Conservation (phyloP, 768 basidiomycete genomes). For the Auricularia heimuer region DNA sequence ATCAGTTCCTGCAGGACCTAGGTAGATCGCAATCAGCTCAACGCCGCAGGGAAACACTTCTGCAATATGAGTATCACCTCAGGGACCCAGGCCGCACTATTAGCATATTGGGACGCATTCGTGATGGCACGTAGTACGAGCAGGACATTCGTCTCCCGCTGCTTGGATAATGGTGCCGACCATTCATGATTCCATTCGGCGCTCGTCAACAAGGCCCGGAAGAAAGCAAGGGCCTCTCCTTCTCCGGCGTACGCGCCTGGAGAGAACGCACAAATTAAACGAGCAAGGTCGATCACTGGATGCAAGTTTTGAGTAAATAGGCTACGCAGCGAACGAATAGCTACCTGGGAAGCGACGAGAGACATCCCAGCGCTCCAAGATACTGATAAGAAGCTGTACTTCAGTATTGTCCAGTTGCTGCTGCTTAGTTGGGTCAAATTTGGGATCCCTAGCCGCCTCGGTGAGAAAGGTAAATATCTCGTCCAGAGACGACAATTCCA, state of each 20-base stretch:
- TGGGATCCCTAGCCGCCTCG: slow-evolving; percentile 26
- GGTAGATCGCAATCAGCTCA: not conserved
- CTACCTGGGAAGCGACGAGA: slow-evolving; percentile 58
- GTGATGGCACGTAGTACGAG: slow-evolving; percentile 70
- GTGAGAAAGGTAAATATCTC: slow-evolving; percentile 54
- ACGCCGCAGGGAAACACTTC: too few species aligned
- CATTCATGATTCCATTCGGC: slow-evolving; percentile 55
- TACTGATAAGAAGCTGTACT: slow-evolving; percentile 36
- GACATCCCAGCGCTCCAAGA: slow-evolving; percentile 67
- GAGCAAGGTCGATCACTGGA: slow-evolving; percentile 70
- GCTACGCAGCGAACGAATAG: too few species aligned
- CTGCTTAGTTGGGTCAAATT: slow-evolving; percentile 23
- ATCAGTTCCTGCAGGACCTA: slow-evolving; percentile 50
- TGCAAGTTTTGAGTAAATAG: too few species aligned
- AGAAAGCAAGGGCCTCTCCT: slow-evolving; percentile 39
- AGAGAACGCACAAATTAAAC: slow-evolving; percentile 60
- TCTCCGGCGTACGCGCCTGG: slow-evolving; percentile 40
- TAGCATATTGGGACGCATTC: slow-evolving; percentile 51
- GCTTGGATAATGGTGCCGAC: slow-evolving; percentile 49
- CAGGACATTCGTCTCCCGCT: slow-evolving; percentile 76
- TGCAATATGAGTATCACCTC: not conserved
- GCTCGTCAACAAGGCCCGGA: slow-evolving; percentile 54
- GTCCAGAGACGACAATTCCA: slow-evolving; percentile 48
- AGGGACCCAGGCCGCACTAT: slow-evolving; percentile 6
- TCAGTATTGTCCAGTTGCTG: slow-evolving; percentile 46